Evolutionary conservation across 805 yeast species (phyloP).

Genomic region (Yarrowia deformans): DNA sequence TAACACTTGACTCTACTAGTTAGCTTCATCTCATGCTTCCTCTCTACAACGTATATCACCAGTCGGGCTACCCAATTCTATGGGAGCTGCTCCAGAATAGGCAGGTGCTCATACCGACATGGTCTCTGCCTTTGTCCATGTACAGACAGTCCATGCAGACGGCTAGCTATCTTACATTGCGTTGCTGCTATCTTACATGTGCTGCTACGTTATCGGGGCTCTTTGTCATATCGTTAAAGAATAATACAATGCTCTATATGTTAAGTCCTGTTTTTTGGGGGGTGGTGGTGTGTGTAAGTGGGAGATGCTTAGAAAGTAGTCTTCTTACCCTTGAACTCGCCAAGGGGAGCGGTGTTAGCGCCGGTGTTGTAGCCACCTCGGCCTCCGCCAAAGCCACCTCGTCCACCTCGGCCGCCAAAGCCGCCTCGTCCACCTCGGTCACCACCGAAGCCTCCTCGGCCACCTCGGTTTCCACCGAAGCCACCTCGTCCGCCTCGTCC

Average conservation of each 20-base stretch:
- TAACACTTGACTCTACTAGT: too few species aligned
- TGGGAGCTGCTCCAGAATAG: too few species aligned
- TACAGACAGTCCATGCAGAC: too few species aligned
- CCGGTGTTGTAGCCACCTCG: slow-evolving; percentile 51
- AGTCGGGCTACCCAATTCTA: too few species aligned
- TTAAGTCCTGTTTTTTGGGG: slow-evolving; percentile 31
- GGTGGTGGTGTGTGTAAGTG: slow-evolving; percentile 1
- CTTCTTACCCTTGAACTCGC: slow-evolving; percentile 77
- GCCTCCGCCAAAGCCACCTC: slow-evolving; percentile 47
- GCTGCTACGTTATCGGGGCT: not conserved
- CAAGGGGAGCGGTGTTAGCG: slow-evolving; percentile 58
- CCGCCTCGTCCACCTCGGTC: slow-evolving; percentile 43
- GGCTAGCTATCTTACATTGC: not conserved
- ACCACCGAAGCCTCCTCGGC: slow-evolving; percentile 39
- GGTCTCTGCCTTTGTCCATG: too few species aligned
- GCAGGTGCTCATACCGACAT: too few species aligned
- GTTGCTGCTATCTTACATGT: not conserved
- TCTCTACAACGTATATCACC: too few species aligned
- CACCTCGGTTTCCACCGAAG: slow-evolving; percentile 36
- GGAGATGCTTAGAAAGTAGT: slow-evolving; percentile 48
- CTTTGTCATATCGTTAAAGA: slow-evolving; percentile 7
- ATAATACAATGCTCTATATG: slow-evolving; percentile 39
- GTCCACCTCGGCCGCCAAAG: slow-evolving; percentile 47
- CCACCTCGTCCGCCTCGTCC: slow-evolving; percentile 36
- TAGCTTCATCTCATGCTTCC: too few species aligned